Evolutionary conservation across 495 filamentous ascomycete species (phyloP), one percentile per base, ranked within the genome.

Genomic region (Penicillium manginii): DNA sequence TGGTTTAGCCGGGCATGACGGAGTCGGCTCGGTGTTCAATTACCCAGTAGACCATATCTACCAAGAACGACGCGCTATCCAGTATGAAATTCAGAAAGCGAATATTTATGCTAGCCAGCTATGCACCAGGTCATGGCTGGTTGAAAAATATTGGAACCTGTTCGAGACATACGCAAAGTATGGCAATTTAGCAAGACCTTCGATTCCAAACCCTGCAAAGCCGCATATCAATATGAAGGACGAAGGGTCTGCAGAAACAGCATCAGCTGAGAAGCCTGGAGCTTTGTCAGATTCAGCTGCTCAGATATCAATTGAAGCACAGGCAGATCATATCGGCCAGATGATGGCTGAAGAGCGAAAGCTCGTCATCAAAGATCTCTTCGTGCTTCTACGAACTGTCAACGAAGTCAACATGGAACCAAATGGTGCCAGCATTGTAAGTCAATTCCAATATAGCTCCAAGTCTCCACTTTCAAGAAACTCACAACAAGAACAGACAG

Each of bases 21-120:
- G 57, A 54, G 69, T 68, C 40, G 65, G 65, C 23, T 60, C 65
- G 11, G 26, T 68, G 1, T 70, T 66, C 40, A 62, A 54, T 19
- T 66, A 60, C 33, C 50, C 65, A 0, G 63, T 73, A 32, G 71
- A 73, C 48, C 61, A 68, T 22, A 63, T 64, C 15, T 42, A 65
- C 18, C 66, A 67, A 54, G 68, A 72, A 48, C 69, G 69, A 22
- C 77, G 74, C 3, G 75, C 79, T 4, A 77, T 92, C 2, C 90
- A 93, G 49, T 88, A 84, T 51, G 89, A 94, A 63, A 92, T 96
- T 21, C 91, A 96, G 66, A 92, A 91, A 64, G 86, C 86, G 19
- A 93, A 92, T 61, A 88, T 96, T 22, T 88, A 91, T 59, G 84
- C 84, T 7, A 89, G 84, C 45, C 86, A 91, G 62, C 75, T 96